Base-by-base conservation (phyloP, 352 stramenopile genomes). In the Saprolegnia parasitica region DNA sequence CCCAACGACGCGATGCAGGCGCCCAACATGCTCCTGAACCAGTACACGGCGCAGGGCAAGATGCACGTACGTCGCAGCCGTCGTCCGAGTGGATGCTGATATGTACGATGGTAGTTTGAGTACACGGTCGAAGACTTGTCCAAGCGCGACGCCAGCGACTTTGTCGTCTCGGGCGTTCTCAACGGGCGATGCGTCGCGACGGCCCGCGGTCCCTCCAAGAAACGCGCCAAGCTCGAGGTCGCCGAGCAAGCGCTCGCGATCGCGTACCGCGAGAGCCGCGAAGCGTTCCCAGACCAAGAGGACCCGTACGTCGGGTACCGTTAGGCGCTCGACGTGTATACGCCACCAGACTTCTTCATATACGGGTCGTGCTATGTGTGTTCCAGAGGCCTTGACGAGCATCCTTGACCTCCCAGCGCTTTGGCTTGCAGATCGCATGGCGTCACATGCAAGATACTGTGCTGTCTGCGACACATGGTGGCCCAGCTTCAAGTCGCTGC, bases 41-140 rank as follows among this genome's bases (percentile, higher is more conserved):
- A 70, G 23, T 52, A 61, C 21, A n/a, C 54, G 18, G 6, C 63
- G 23, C 63, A 70, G 42, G 63, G 63, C 32, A 70, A 70, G 21
- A 35, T 70, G 26, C 63, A 70, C 39, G 63, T 70, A 70, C 21
- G 49, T 39, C n/a, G n/a, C n/a, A n/a, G n/a, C n/a, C n/a, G n/a
- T n/a, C n/a, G n/a, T n/a, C n/a, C n/a, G n/a, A n/a, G n/a, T n/a
- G n/a, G n/a, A n/a, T 23, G n/a, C n/a, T 29, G 24, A 23, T 55
- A 5, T 52, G 18, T 52, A 5, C n/a, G 42, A 52, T 49, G 20
- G 6, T 70, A 70, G 63, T 49, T 70, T 45, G 46, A 61, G 18
- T 70, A 47, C 46, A 52, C 62, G 5, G 29, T 70, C 23, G 21
- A 46, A 11, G 63, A 70, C 24, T 32, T 63, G 20, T 62, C 46